Evolutionary conservation across 768 basidiomycete species (phyloP).

Genomic region (Boletales sp.): DNA sequence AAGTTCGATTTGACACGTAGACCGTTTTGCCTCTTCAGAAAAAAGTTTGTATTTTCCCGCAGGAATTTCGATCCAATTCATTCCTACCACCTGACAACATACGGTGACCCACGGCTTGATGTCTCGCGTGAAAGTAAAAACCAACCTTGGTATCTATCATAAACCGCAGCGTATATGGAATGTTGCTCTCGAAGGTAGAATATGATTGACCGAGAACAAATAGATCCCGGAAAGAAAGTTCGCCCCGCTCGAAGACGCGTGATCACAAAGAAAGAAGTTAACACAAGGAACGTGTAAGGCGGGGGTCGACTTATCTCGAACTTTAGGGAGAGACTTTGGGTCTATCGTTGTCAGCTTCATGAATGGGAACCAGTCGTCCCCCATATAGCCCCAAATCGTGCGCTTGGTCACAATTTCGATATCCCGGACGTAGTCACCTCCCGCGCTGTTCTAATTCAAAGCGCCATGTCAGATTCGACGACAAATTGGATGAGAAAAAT

Average conservation of each 20-base stretch:
- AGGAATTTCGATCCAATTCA: constrained; percentile 98
- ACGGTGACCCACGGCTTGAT: background rate
- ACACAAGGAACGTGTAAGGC: constrained; percentile 2
- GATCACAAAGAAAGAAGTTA: constrained; percentile 23
- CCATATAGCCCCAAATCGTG: constrained; percentile 84
- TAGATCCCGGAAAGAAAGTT: constrained; percentile 61
- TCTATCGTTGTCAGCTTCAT: constrained; percentile 78
- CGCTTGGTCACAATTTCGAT: constrained; percentile 63
- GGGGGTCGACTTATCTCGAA: constrained; percentile 73
- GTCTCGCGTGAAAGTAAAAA: background rate
- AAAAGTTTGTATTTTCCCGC: constrained; percentile 74
- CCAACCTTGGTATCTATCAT: constrained; percentile 95
- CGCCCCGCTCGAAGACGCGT: constrained; percentile 72
- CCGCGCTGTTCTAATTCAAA: constrained; percentile 19
- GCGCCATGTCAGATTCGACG: background rate
- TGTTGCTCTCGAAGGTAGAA: constrained; percentile 90
- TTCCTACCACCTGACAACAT: constrained; percentile 74
- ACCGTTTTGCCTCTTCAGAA: constrained; percentile 55
- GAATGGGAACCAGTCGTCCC: constrained; percentile 77
- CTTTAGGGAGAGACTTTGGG: constrained; percentile 76
- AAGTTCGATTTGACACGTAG: constrained; percentile 88
- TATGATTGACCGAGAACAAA: constrained; percentile 46
- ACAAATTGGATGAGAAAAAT: background rate
- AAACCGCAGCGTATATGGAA: constrained; percentile 85
- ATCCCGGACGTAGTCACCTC: constrained; percentile 40